Evolutionary conservation across 208 protist species (phyloP).

Genomic region (Leptomonas seymouri): DNA sequence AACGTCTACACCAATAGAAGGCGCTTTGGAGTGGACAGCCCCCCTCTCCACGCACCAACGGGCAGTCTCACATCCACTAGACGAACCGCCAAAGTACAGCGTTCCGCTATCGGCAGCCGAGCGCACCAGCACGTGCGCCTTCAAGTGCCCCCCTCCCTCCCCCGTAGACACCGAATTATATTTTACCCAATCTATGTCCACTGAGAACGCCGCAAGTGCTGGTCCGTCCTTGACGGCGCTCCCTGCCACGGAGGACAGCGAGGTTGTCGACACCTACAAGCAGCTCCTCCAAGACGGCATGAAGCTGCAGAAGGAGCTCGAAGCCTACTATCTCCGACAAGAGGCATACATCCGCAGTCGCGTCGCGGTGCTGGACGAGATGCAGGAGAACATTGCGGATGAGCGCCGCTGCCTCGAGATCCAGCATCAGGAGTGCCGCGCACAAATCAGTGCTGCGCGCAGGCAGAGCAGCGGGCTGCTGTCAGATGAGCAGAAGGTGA

Average conservation of each 20-base stretch:
- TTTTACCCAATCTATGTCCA: background rate
- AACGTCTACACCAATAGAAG: too few species aligned
- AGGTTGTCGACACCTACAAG: slow-evolving; percentile 33
- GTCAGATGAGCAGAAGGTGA: slow-evolving; percentile 52
- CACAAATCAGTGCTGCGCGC: slow-evolving; percentile 72
- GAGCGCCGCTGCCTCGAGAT: slow-evolving; percentile 83
- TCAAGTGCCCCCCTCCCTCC: too few species aligned
- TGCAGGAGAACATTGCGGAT: slow-evolving; percentile 79
- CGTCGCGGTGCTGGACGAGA: slow-evolving; percentile 76
- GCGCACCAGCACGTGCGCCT: too few species aligned
- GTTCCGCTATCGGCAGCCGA: too few species aligned
- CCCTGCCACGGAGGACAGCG: background rate
- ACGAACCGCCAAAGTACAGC: too few species aligned
- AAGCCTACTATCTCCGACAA: slow-evolving; percentile 76
- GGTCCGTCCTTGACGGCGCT: background rate
- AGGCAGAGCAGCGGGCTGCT: slow-evolving; percentile 47
- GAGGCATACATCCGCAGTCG: slow-evolving; percentile 84
- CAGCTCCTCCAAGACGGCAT: slow-evolving; percentile 40
- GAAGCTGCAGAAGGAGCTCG: slow-evolving; percentile 68
- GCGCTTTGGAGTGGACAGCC: too few species aligned
- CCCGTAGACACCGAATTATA: background rate
- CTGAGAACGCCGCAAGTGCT: background rate
- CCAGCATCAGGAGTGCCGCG: slow-evolving; percentile 86
- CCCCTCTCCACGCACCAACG: too few species aligned
- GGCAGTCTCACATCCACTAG: too few species aligned